Conservation (phyloP, 2,329 filamentous ascomycete species). For the Sporothrix pseudoabietina region DNA sequence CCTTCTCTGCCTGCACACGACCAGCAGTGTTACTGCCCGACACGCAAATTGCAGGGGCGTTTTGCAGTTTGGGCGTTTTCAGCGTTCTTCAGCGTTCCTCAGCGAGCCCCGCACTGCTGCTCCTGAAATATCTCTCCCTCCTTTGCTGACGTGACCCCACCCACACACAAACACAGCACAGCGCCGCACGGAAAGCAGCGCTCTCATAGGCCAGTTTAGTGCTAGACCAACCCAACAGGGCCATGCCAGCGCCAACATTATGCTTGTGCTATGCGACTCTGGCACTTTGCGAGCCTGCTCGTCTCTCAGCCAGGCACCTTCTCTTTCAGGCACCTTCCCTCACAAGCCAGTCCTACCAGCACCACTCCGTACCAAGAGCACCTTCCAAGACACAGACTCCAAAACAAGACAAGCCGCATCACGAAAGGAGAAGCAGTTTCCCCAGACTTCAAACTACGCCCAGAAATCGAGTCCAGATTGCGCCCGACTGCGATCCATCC, state of each 20-base stretch:
- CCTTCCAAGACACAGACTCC: background rate
- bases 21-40: background rate
- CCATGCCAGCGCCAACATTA: background rate
- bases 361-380: background rate
- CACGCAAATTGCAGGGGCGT: background rate
- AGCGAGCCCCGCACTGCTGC: slow-evolving; percentile 17
- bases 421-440: background rate
- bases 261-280: background rate
- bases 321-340: background rate
- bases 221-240: background rate
- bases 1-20: background rate
- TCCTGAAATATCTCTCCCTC: background rate
- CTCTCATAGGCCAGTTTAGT: background rate
- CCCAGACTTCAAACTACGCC: background rate
- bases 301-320: background rate
- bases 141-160: background rate
- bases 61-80: background rate
- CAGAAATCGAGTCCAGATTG: background rate
- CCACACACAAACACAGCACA: background rate
- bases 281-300: too few relatives aligned
- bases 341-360: background rate
- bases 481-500: background rate
- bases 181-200: background rate
- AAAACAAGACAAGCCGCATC: slow-evolving; percentile 20
- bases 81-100: slow-evolving; percentile 16